phyloP scores from a whole-genome alignment of 345 rosid genomes.

The Aegle marmelos region DNA sequence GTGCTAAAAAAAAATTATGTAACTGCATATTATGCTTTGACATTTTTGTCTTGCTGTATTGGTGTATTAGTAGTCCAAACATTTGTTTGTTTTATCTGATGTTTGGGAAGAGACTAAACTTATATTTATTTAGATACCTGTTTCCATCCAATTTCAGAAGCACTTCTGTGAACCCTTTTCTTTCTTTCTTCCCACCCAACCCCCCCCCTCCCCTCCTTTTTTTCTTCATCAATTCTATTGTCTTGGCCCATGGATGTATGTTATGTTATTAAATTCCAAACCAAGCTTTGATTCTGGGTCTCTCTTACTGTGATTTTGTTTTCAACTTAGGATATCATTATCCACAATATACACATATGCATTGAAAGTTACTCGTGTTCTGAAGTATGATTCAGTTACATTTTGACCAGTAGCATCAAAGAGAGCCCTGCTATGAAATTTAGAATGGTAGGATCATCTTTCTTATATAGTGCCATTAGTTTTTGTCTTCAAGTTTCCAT shows the following conservation, averaged over 20 bases:
- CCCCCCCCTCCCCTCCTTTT: no score
- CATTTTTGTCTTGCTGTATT: background rate
- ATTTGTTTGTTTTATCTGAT: no score
- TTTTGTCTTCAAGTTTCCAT: no score
- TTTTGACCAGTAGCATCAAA: background rate
- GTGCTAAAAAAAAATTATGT: background rate
- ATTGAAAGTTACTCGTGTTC: background rate
- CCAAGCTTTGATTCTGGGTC: background rate
- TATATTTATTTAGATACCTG: background rate
- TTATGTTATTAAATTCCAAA: background rate
- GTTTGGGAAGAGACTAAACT: background rate
- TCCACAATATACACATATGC: background rate
- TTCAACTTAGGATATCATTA: no score
- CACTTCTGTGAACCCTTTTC: background rate
- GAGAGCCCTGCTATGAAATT: background rate
- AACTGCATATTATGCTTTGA: background rate
- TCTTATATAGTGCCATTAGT: no score
- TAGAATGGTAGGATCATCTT: background rate
- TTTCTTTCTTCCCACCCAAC: no score
- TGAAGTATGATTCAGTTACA: background rate
- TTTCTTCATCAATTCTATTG: background rate
- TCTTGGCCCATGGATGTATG: background rate
- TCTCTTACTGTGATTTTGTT: background rate
- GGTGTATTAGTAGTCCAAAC: no score
- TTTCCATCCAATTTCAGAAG: background rate